Evolutionary conservation across 345 rosid genomes (phyloP), one percentile per base, ranked within the genome.

Genomic region (Alliaria petiolata): DNA sequence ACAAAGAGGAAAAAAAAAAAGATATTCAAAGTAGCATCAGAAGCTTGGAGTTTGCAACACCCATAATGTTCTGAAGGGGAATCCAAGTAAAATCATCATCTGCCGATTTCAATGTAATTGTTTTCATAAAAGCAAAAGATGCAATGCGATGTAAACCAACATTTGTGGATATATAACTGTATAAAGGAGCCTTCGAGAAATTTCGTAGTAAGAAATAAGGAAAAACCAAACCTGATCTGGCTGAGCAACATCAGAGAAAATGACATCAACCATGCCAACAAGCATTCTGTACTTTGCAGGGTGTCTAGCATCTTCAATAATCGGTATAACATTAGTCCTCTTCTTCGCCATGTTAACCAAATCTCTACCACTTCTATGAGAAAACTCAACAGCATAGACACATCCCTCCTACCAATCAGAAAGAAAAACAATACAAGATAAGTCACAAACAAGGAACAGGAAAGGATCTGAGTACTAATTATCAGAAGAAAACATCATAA

Each of bases 171-270:
- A 49, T n/a, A n/a, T 10, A 46, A 6, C 1, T 4, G 14, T 11
- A 40, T 16, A 42, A 54, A 13, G 1, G n/a, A 2, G 13, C 7
- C 20, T 19, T 13, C 1, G 0, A 22, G 3, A 26, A 52, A 8
- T 52, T 8, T 28, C 8, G 8, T 28, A 50, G 33, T 16, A 5
- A 17, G 6, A 59, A 2, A 36, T 42, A 14, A 16, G 25, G 12
- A 15, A 69, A 22, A 22, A 19, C 55, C 80, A 83, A 69, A 95
- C 99, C 96, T 95, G 95, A 80, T 92, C 96, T 0, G 99, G 99
- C 65, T 95, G 99, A 39, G 99, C 98, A 85, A 95, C 98, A 85
- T 95, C 99, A 35, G 99, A 90, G 79, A 92, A 95, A 47, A 95
- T 87, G 11, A 95, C 97, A 86, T 95, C 99, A 47, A 95, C 98